Conservation (phyloP, 192 early-diverging fungal genomes). For the Coemansia sp. region DNA sequence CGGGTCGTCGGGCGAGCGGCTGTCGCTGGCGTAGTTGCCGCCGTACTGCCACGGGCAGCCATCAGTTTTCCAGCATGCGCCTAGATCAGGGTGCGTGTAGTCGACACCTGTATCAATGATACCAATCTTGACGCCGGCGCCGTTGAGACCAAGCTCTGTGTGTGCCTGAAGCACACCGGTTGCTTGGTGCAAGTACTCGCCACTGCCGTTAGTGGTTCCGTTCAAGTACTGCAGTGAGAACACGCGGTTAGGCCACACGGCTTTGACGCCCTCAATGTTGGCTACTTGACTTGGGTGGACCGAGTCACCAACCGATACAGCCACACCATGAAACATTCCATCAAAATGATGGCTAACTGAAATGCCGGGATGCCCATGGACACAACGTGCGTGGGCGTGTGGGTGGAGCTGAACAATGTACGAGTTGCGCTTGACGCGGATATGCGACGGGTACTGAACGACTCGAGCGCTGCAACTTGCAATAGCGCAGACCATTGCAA, state of each 20-base stretch:
- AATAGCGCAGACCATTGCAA: background rate
- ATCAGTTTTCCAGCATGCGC: constrained; percentile 61
- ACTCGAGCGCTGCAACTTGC: background rate
- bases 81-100: constrained; percentile 66
- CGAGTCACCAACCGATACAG: constrained; percentile 9
- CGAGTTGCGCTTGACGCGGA: constrained; percentile 10
- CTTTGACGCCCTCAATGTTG: constrained; percentile 20
- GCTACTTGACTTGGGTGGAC: constrained; percentile 11
- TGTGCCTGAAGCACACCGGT: constrained; percentile 56
- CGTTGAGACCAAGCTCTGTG: constrained; percentile 54
- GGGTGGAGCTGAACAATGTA: constrained; percentile 37
- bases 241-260: constrained; percentile 24
- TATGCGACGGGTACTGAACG: constrained; percentile 4
- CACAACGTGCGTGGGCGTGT: constrained; percentile 1
- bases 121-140: constrained; percentile 66
- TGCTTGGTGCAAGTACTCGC: constrained; percentile 36
- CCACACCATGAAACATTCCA: constrained; percentile 20
- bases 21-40: constrained; percentile 60
- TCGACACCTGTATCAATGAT: constrained; percentile 70
- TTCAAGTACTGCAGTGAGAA: background rate
- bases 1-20: constrained; percentile 33
- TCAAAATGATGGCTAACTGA: constrained; percentile 15
- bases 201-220: background rate
- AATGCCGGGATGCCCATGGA: constrained; percentile 4
- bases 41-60: constrained; percentile 61